phyloP scores from a whole-genome alignment of 2,329 filamentous ascomycete species.

The Cladophialophora bantiana region DNA sequence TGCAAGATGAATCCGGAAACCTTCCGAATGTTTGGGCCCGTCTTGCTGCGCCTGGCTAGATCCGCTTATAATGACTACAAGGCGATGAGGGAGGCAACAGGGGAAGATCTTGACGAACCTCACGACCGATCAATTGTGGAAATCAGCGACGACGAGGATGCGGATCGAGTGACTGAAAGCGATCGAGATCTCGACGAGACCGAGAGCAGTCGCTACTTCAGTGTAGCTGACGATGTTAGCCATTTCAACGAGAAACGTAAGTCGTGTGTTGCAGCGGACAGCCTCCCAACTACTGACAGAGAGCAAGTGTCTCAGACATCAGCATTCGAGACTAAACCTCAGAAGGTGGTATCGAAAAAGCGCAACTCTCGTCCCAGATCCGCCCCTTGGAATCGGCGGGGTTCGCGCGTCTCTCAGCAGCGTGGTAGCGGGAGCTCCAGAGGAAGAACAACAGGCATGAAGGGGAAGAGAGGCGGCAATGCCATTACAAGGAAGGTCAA shows the following conservation, averaged over 20 bases:
- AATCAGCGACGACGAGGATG: constrained; percentile 51
- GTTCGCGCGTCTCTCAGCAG: constrained; percentile 16
- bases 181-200: constrained; percentile 35
- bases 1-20: constrained; percentile 54
- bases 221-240: constrained; percentile 31
- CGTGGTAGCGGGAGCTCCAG: constrained; percentile 25
- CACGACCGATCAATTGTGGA: constrained; percentile 59
- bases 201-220: constrained; percentile 41
- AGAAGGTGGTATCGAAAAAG: constrained; percentile 20
- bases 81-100: constrained; percentile 49
- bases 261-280: constrained; percentile 4
- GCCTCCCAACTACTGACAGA: constrained; percentile 22
- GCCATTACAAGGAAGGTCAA: constrained; percentile 28
- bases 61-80: constrained; percentile 51
- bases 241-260: constrained; percentile 39
- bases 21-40: constrained; percentile 52
- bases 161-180: constrained; percentile 31
- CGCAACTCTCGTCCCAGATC: constrained; percentile 6
- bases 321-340: constrained; percentile 19
- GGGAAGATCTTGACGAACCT: constrained; percentile 55
- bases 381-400: constrained; percentile 19
- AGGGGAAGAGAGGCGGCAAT: constrained; percentile 16
- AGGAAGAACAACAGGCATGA: constrained; percentile 10
- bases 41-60: constrained; percentile 52
- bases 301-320: constrained; percentile 37